phyloP scores from a whole-genome alignment of 495 filamentous ascomycete genomes.

The Jackrogersella minutella region DNA sequence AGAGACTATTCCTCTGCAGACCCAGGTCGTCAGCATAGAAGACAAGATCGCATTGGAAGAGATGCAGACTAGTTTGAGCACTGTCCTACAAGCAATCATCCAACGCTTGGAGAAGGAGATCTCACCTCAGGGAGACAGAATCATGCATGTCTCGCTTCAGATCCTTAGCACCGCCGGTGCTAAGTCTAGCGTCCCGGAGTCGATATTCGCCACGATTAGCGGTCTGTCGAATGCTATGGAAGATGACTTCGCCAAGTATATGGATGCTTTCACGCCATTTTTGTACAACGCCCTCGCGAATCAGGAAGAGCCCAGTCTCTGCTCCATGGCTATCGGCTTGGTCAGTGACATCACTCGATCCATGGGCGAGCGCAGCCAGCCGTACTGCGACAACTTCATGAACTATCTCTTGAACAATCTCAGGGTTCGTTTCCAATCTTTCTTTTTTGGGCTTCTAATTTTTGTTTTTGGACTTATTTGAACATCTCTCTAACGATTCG shows the following conservation, averaged over 20 bases:
- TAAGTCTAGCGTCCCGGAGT: slow-evolving; percentile 95
- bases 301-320: slow-evolving; percentile 91
- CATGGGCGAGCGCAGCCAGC: slow-evolving; percentile 85
- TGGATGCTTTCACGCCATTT: slow-evolving; percentile 91
- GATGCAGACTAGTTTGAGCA: slow-evolving; percentile 94
- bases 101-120: slow-evolving; percentile 93
- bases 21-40: slow-evolving; percentile 94
- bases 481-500: slow-evolving; percentile 43
- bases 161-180: slow-evolving; percentile 77
- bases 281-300: slow-evolving; percentile 92
- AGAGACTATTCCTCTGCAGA: slow-evolving; percentile 88
- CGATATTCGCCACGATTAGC: slow-evolving; percentile 88
- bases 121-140: slow-evolving; percentile 86
- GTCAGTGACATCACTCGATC: slow-evolving; percentile 96
- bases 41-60: slow-evolving; percentile 94
- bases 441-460: not conserved
- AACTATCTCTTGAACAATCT: slow-evolving; percentile 92
- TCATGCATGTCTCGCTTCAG: slow-evolving; percentile 87
- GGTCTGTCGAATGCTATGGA: slow-evolving; percentile 86
- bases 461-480: not conserved
- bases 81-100: slow-evolving; percentile 88
- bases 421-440: slow-evolving; percentile 64
- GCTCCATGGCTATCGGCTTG: slow-evolving; percentile 95
- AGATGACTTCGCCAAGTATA: slow-evolving; percentile 92
- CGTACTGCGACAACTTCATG: slow-evolving; percentile 97